phyloP scores from a whole-genome alignment of 1,284 basidiomycete genomes.

The Trametes hirsuta region DNA sequence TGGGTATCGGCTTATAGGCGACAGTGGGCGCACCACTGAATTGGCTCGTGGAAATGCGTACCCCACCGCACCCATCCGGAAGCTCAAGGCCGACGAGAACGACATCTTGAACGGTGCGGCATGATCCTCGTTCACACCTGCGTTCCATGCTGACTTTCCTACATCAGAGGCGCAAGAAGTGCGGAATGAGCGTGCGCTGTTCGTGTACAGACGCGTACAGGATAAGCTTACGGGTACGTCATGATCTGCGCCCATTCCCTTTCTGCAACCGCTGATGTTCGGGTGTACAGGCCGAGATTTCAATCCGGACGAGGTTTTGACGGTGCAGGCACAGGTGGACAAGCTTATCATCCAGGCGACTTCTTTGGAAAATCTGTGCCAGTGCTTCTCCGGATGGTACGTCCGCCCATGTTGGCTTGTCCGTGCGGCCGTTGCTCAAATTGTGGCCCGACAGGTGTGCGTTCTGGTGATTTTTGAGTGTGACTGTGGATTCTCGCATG shows the following conservation, averaged over 20 bases:
- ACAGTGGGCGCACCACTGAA: slow-evolving; percentile 61
- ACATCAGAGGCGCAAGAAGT: slow-evolving; percentile 75
- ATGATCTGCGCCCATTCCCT: slow-evolving; percentile 2
- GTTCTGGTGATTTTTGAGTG: slow-evolving; percentile 39
- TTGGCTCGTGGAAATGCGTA: slow-evolving; percentile 70
- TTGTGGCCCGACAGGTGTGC: slow-evolving; percentile 37
- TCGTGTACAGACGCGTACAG: slow-evolving; percentile 92
- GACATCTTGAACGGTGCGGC: slow-evolving; percentile 76
- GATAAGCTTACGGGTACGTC: slow-evolving; percentile 85
- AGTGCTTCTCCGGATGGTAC: slow-evolving; percentile 95
- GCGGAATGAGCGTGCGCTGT: slow-evolving; percentile 87
- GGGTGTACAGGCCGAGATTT: slow-evolving; percentile 77
- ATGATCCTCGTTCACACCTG: slow-evolving; percentile 2
- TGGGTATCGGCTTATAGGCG: slow-evolving; percentile 35
- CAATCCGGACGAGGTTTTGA: slow-evolving; percentile 77
- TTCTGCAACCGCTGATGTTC: slow-evolving; percentile 1
- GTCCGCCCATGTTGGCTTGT: slow-evolving; percentile 17
- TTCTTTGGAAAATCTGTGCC: slow-evolving; percentile 90
- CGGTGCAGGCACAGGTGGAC: slow-evolving; percentile 83
- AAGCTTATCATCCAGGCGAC: slow-evolving; percentile 91
- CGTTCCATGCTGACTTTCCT: slow-evolving; percentile 9
- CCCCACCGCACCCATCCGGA: slow-evolving; percentile 74
- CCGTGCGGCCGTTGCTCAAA: background rate
- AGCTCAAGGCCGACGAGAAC: slow-evolving; percentile 80
- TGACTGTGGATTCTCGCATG: slow-evolving; percentile 10